Evolutionary conservation across 1,284 basidiomycete species (phyloP).

Genomic region (Fomitopsis betulina): DNA sequence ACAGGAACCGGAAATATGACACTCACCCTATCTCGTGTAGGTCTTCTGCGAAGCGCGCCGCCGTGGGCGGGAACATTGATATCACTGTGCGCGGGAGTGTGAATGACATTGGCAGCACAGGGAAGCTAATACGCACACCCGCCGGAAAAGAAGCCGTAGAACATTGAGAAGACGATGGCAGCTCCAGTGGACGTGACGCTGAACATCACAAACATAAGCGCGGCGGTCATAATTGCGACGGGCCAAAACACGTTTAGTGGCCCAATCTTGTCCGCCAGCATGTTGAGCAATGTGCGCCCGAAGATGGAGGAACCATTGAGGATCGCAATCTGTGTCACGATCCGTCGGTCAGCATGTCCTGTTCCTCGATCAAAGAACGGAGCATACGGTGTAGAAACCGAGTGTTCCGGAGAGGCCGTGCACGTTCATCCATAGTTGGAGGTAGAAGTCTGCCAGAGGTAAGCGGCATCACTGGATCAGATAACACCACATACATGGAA

Average conservation of each 20-base stretch:
- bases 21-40: conserved; percentile 5
- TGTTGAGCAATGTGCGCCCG: conserved; percentile 17
- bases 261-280: conserved; percentile 18
- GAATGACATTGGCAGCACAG: conserved; percentile 4
- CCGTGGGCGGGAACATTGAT: background rate
- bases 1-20: too few species aligned
- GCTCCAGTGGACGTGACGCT: conserved; percentile 12
- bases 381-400: conserved; percentile 18
- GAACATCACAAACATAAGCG: conserved; percentile 19
- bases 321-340: conserved; percentile 16
- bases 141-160: conserved; percentile 24
- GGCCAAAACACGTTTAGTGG: conserved; percentile 16
- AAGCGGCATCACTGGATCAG: too few species aligned
- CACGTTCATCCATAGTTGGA: conserved; percentile 23
- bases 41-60: background rate
- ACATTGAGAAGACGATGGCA: conserved; percentile 17
- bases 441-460: conserved; percentile 14
- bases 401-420: conserved; percentile 17
- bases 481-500: conserved; percentile 1
- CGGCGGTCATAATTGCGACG: conserved; percentile 4
- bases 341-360: background rate
- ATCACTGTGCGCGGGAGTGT: background rate
- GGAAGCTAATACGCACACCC: conserved; percentile 13
- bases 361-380: background rate
- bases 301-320: conserved; percentile 16